Percentiles rank a stretch among this genome's conserved stretches.
phyloP scores from a whole-genome alignment of 768 basidiomycete genomes.

The Collybia sp. region DNA sequence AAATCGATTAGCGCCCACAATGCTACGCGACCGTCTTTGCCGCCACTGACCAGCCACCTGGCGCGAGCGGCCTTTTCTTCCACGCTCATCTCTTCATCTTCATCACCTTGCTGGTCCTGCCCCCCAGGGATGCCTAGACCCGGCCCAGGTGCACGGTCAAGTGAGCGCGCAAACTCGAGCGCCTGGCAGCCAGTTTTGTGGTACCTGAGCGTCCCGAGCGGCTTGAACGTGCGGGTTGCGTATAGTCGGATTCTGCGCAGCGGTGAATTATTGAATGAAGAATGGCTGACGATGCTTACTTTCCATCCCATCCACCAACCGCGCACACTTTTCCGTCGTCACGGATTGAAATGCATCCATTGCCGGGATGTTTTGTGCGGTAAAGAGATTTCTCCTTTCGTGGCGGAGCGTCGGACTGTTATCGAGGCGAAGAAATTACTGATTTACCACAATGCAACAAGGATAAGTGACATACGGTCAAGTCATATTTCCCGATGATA shows the following conservation, averaged over 20 bases:
- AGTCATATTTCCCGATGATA: slow-evolving; percentile 59
- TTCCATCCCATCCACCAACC: slow-evolving; percentile 92
- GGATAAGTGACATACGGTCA: slow-evolving; percentile 33
- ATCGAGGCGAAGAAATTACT: too few relatives aligned
- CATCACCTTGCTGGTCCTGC: slow-evolving; percentile 27
- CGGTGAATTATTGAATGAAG: neutral
- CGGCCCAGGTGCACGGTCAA: neutral
- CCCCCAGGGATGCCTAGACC: neutral
- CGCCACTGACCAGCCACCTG: slow-evolving; percentile 63
- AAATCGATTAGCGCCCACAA: slow-evolving; percentile 68
- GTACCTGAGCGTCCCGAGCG: slow-evolving; percentile 79
- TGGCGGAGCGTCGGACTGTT: too few relatives aligned
- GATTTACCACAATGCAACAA: neutral
- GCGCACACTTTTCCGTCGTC: slow-evolving; percentile 79
- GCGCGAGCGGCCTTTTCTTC: slow-evolving; percentile 38
- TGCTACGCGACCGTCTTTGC: slow-evolving; percentile 66
- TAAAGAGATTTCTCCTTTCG: slow-evolving; percentile 23
- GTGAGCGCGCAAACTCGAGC: slow-evolving; percentile 58
- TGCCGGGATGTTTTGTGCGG: slow-evolving; percentile 76
- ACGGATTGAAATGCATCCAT: slow-evolving; percentile 69
- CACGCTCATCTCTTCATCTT: slow-evolving; percentile 46
- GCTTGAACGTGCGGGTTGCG: slow-evolving; percentile 73
- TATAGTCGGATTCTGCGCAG: slow-evolving; percentile 69
- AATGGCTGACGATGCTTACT: slow-evolving; percentile 40
- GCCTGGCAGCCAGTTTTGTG: slow-evolving; percentile 79